Percentiles rank a stretch among this genome's conserved stretches.
Evolutionary conservation across 495 filamentous ascomycete genomes (phyloP).

Genomic region (Glarea lozoyensis): DNA sequence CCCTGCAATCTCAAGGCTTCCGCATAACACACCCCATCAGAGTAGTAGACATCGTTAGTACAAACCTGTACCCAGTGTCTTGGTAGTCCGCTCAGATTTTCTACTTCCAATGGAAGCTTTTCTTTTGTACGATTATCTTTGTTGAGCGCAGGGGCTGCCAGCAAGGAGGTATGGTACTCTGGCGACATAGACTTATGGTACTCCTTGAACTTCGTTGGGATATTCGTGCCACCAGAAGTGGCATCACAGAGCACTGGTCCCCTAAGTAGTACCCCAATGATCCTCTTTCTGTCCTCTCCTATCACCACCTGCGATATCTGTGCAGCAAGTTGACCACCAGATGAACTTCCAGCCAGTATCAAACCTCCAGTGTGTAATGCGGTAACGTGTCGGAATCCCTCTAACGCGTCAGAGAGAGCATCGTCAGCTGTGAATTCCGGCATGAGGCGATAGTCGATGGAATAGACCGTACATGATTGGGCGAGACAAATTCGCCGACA

Average conservation of each 20-base stretch:
- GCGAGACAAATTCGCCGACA: slow-evolving; percentile 21
- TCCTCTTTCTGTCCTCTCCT: background rate
- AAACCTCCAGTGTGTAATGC: background rate
- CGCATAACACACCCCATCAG: slow-evolving; percentile 27
- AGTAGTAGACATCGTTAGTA: slow-evolving; percentile 27
- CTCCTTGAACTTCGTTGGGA: slow-evolving; percentile 9
- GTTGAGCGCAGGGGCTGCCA: slow-evolving; percentile 12
- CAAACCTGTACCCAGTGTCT: slow-evolving; percentile 26
- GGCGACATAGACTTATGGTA: slow-evolving; percentile 18
- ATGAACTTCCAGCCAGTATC: slow-evolving; percentile 24
- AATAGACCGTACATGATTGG: slow-evolving; percentile 19
- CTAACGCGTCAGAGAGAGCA: slow-evolving; percentile 20
- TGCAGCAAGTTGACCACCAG: slow-evolving; percentile 24
- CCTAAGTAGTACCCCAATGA: slow-evolving; percentile 22
- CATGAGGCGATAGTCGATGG: slow-evolving; percentile 23
- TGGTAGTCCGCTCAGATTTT: slow-evolving; percentile 15
- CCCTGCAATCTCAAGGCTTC: slow-evolving; percentile 22
- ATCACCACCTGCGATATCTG: slow-evolving; percentile 20
- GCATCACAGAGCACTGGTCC: slow-evolving; percentile 25
- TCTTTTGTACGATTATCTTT: slow-evolving; percentile 15
- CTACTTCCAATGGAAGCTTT: slow-evolving; percentile 22
- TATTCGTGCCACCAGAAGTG: too few relatives aligned
- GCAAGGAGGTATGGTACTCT: slow-evolving; percentile 19
- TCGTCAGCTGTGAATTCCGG: slow-evolving; percentile 17
- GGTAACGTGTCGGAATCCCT: slow-evolving; percentile 12